Evolutionary conservation across 164 flowering plant genomes (phyloP).

Genomic region (Berberis thunbergii): DNA sequence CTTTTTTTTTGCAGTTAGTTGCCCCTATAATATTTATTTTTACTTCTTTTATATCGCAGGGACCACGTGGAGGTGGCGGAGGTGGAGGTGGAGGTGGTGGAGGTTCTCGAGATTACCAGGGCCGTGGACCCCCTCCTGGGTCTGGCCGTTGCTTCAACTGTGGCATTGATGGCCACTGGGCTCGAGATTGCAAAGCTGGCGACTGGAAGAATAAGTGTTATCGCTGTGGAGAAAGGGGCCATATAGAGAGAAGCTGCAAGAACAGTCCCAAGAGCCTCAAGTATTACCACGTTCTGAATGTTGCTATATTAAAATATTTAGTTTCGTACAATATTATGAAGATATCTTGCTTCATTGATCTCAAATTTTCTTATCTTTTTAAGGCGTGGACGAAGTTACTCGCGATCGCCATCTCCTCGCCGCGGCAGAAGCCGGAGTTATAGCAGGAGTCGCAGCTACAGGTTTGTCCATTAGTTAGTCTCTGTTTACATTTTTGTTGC

Average conservation of each 20-base stretch:
- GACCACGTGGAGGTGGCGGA: slow-evolving; percentile 18
- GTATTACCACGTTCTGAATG: slow-evolving; percentile 18
- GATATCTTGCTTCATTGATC: neutral
- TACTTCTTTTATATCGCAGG: slow-evolving; percentile 10
- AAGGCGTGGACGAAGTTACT: slow-evolving; percentile 49
- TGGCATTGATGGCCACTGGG: slow-evolving; percentile 98
- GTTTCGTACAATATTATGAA: neutral
- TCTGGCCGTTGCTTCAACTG: slow-evolving; percentile 96
- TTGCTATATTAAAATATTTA: neutral
- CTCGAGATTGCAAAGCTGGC: slow-evolving; percentile 96
- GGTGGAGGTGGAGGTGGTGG: neutral
- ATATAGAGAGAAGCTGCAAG: slow-evolving; percentile 77
- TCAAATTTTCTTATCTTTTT: neutral
- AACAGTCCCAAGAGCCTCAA: slow-evolving; percentile 75
- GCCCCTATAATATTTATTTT: too few species aligned
- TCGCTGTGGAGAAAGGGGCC: slow-evolving; percentile 90
- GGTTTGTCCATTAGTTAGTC: slow-evolving; percentile 23
- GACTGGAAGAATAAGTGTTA: slow-evolving; percentile 98
- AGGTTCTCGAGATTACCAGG: slow-evolving; percentile 35
- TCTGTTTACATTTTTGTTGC: neutral
- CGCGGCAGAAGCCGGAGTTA: slow-evolving; percentile 27
- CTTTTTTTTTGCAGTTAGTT: too few species aligned
- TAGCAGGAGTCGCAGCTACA: slow-evolving; percentile 69
- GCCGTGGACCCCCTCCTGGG: slow-evolving; percentile 94
- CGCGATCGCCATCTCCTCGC: slow-evolving; percentile 64